Base-by-base conservation (phyloP, 2,329 filamentous ascomycete genomes). In the Aspergillus ibericus region DNA sequence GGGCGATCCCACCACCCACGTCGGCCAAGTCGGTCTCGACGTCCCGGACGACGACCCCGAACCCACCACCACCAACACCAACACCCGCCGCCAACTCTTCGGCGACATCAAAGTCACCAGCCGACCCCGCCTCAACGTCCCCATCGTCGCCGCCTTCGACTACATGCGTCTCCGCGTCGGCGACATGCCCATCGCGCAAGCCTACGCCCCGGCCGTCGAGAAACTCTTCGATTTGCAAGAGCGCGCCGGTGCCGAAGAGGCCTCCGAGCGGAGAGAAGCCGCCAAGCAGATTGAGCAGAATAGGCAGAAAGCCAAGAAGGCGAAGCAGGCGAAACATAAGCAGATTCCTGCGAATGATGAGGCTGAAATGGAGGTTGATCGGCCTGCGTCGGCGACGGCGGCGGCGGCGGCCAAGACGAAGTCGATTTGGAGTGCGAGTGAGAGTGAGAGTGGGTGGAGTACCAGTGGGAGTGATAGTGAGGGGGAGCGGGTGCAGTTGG, bases 121-220 rank as follows among this genome's bases (percentile, higher is more conserved):
- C 2, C 22, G 25, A 10, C 32, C 53, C 20, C 18, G 50, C 18
- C 20, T 38, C 20, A 27, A 8, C 44, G 50, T 29, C 16, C 20
- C 36, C 49, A 78, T 87, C 38, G 79, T 80, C 20, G 78, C 85
- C 12, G 84, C 85, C 0, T 88, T 87, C 65, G 86, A 88, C 69
- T 85, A 85, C 61, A 87, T 88, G 85, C 79, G 82, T 3, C 77
- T 88, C 61, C 82, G 81, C 64, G 79, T 88, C 13, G 79, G 82
- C 15, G 84, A 88, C 59, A 83, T 88, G 40, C 77, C 80, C 20
- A 71, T 83, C 62, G 74, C 86, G 60, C 82, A 86, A 65, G 80
- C 81, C 25, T 85, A 83, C 67, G 82, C 82, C 13, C 83, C 83
- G 0, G 83, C 83, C 9, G 65, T 87, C 53, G 79, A 82, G 59